These are phyloP conservation scores for Ophiostoma novo-ulmi DNA, from an alignment of 2,329 filamentous ascomycete species.

Conservation along the genomic window DNA sequence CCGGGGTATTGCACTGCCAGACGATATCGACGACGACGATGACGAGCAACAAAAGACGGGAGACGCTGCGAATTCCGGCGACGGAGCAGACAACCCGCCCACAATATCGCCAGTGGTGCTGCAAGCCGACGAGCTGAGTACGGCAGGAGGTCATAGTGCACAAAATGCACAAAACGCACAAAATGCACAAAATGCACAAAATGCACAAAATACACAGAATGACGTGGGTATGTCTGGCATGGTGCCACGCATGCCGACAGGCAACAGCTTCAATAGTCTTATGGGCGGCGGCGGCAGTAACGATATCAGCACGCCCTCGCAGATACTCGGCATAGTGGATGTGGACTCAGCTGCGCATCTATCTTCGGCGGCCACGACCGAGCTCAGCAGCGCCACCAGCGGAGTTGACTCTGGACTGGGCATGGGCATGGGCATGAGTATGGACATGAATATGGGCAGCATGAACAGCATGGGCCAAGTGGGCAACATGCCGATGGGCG, in stretches of 20 bases:
- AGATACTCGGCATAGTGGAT: conserved; percentile 17
- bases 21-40: conserved; percentile 12
- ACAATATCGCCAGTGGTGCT: background rate
- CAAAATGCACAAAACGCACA: background rate
- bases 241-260: background rate
- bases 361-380: conserved; percentile 6
- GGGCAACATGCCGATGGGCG: background rate
- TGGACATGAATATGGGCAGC: background rate
- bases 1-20: conserved; percentile 16
- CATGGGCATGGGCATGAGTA: conserved; percentile 4
- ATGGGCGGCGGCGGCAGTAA: background rate
- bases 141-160: background rate
- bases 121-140: background rate
- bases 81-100: background rate
- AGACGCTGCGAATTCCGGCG: background rate
- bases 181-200: too few relatives aligned
- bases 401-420: conserved; percentile 1
- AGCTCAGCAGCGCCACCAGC: conserved; percentile 10
- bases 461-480: background rate
- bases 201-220: background rate
- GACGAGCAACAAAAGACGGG: background rate
- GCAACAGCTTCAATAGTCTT: background rate
- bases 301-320: conserved; percentile 14
- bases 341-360: conserved; percentile 23
- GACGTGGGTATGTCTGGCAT: background rate